phyloP scores from a whole-genome alignment of 306 rosid species.

The Macrotyloma uniflorum region DNA sequence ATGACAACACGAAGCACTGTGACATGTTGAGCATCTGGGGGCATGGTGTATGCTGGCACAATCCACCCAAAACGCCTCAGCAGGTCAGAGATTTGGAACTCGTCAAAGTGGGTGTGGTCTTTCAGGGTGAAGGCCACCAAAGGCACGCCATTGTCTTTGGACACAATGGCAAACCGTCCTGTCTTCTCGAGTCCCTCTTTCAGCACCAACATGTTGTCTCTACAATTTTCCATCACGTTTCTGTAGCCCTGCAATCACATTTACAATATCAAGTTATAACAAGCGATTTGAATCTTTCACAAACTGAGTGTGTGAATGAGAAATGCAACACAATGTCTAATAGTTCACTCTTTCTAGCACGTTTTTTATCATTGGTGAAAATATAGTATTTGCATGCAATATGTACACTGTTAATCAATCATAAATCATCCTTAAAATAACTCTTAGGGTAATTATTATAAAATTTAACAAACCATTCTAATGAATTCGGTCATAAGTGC shows the following conservation, averaged over 20 bases:
- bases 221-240: slow-evolving; percentile 89
- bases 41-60: slow-evolving; percentile 95
- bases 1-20: slow-evolving; percentile 89
- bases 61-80: slow-evolving; percentile 90
- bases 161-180: slow-evolving; percentile 68
- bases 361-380: background rate
- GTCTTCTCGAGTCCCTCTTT: slow-evolving; percentile 76
- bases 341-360: too few relatives aligned
- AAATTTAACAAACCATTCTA: background rate
- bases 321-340: background rate
- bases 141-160: slow-evolving; percentile 87
- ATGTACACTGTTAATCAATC: background rate
- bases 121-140: slow-evolving; percentile 87
- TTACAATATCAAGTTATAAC: background rate
- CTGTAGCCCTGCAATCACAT: slow-evolving; percentile 64
- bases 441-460: background rate
- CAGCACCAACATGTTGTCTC: slow-evolving; percentile 84
- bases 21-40: slow-evolving; percentile 78
- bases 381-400: too few relatives aligned
- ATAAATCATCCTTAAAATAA: background rate
- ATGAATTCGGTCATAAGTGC: too few relatives aligned
- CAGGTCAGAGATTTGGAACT: slow-evolving; percentile 75
- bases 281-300: background rate
- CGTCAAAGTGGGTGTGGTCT: slow-evolving; percentile 59
- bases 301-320: background rate